A percentile compares a stretch with the other conserved stretches of the same genome.
phyloP scores from a whole-genome alignment of 2,329 filamentous ascomycete genomes.

The Microdochium paspali region DNA sequence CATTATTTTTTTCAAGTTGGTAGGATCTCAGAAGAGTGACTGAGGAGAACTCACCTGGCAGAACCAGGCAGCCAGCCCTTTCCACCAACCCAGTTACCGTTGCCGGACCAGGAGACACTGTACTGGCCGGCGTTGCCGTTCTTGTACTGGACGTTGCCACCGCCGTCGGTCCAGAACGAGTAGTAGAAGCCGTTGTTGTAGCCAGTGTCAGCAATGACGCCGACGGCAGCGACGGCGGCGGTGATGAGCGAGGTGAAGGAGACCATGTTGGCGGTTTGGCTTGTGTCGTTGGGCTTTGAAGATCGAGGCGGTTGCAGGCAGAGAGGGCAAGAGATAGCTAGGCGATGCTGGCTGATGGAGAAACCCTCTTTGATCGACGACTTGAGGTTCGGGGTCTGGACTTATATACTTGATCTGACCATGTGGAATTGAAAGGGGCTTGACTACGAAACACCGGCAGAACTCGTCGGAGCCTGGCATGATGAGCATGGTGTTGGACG shows the following conservation, averaged over 20 bases:
- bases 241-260: slow-evolving; percentile 27
- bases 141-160: slow-evolving; percentile 40
- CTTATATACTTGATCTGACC: no score
- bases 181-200: slow-evolving; percentile 50
- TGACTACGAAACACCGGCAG: no score
- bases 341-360: neutral
- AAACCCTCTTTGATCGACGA: no score
- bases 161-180: slow-evolving; percentile 49
- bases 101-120: slow-evolving; percentile 37
- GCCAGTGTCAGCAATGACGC: slow-evolving; percentile 31
- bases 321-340: no score
- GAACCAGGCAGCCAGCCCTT: slow-evolving; percentile 34
- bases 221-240: slow-evolving; percentile 20
- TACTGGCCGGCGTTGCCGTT: slow-evolving; percentile 41
- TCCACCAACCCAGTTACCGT: slow-evolving; percentile 37
- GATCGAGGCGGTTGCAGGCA: neutral
- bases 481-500: no score
- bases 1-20: no score
- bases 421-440: no score
- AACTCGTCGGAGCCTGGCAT: no score
- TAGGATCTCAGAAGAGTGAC: neutral
- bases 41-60: slow-evolving; percentile 5
- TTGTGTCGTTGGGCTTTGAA: no score
- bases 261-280: slow-evolving; percentile 24
- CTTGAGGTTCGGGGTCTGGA: no score